Evolutionary conservation across 345 rosid species (phyloP).

Genomic region (Salix suchowensis): DNA sequence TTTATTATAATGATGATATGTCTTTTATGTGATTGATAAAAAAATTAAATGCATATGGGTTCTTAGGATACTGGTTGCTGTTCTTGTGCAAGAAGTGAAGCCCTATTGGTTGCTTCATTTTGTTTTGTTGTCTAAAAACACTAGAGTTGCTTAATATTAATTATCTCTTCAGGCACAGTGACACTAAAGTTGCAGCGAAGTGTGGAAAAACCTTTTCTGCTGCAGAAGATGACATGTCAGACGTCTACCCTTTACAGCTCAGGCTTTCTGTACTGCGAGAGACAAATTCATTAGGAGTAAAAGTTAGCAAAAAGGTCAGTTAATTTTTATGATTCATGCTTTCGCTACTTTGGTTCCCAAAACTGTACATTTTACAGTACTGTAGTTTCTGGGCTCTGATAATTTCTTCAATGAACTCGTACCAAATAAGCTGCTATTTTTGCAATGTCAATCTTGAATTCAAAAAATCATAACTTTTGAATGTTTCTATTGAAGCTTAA

Average conservation of each 20-base stretch:
- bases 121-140: slow-evolving; percentile 1
- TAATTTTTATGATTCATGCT: background rate
- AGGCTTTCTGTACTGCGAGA: slow-evolving; percentile 72
- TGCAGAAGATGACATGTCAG: slow-evolving; percentile 86
- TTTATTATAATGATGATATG: background rate
- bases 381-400: background rate
- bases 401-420: background rate
- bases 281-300: slow-evolving; percentile 65
- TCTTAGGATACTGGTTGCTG: background rate
- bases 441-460: background rate
- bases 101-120: background rate
- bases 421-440: background rate
- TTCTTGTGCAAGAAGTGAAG: background rate
- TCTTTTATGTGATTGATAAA: background rate
- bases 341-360: slow-evolving; percentile 4
- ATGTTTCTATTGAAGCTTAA: background rate
- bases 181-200: slow-evolving; percentile 63
- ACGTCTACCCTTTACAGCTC: slow-evolving; percentile 88
- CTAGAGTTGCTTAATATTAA: background rate
- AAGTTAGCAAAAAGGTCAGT: slow-evolving; percentile 80
- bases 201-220: slow-evolving; percentile 61
- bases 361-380: background rate
- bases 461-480: background rate
- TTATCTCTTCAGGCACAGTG: slow-evolving; percentile 59
- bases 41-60: background rate